phyloP scores from a whole-genome alignment of 2,329 filamentous ascomycete genomes.

The Aspergillus ibericus region DNA sequence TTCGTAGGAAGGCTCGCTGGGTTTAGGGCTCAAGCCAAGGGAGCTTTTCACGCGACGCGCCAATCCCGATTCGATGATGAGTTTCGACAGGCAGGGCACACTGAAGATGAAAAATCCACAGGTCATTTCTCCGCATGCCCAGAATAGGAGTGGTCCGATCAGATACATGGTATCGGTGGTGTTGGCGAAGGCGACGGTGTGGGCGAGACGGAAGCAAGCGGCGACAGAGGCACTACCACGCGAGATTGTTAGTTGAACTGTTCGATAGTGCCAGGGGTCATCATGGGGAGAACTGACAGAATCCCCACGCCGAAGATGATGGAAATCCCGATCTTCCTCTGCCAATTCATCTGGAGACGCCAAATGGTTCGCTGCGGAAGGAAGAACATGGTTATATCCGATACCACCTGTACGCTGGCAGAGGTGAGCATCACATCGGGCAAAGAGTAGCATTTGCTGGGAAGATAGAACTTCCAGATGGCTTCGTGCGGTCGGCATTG shows the following conservation, averaged over 20 bases:
- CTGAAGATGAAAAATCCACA: conserved; percentile 48
- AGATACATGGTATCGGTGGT: conserved; percentile 32
- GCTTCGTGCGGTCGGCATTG: conserved; percentile 36
- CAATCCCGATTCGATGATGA: conserved; percentile 29
- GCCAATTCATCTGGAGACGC: conserved; percentile 30
- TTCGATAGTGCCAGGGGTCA: neutral
- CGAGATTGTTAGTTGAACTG: neutral
- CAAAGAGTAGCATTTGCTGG: conserved; percentile 33
- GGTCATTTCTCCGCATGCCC: conserved; percentile 49
- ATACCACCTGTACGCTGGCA: conserved; percentile 33
- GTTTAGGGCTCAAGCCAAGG: neutral
- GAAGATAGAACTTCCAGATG: conserved; percentile 37
- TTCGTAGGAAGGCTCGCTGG: neutral
- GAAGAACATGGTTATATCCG: conserved; percentile 35
- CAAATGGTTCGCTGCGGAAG: conserved; percentile 41
- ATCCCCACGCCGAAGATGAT: conserved; percentile 36
- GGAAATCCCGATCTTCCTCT: conserved; percentile 33
- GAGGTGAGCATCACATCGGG: conserved; percentile 30
- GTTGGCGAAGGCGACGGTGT: conserved; percentile 16
- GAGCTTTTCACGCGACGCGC: neutral
- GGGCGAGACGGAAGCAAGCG: conserved; percentile 40
- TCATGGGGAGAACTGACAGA: conserved; percentile 25
- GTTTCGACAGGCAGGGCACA: conserved; percentile 42
- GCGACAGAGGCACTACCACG: conserved; percentile 41
- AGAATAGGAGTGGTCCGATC: conserved; percentile 45